Conservation (phyloP, 768 basidiomycete species). For the Cystobasidium tubakii region DNA sequence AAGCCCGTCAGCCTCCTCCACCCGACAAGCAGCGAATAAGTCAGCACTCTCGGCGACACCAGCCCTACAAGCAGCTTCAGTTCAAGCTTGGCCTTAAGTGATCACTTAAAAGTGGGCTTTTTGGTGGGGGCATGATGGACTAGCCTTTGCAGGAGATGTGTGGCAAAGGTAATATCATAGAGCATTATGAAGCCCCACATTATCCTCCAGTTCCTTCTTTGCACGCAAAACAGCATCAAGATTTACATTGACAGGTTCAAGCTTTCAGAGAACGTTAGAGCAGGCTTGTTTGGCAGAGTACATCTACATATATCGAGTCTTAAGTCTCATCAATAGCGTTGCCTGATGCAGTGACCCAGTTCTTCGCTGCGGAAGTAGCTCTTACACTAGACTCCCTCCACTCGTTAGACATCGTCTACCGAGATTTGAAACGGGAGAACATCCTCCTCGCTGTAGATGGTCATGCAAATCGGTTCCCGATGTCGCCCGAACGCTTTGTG, state of each 20-base stretch:
- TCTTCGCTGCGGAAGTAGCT: conserved; percentile 93
- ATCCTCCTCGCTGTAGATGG: conserved; percentile 54
- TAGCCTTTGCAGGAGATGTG: too few species aligned
- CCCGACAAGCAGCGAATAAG: background rate
- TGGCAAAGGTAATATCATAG: too few species aligned
- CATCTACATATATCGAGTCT: conserved; percentile 96
- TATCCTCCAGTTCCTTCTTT: conserved; percentile 40
- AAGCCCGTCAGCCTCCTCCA: conserved; percentile 10
- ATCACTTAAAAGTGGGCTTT: too few species aligned
- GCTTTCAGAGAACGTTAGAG: conserved; percentile 53
- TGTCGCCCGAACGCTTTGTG: conserved; percentile 83
- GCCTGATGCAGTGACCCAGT: conserved; percentile 93
- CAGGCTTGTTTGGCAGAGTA: conserved; percentile 93
- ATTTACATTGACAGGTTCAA: conserved; percentile 45
- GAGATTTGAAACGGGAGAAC: conserved; percentile 78
- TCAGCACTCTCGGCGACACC: background rate
- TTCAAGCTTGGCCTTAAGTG: conserved; percentile 38
- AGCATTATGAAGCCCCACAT: too few species aligned
- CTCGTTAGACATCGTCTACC: conserved; percentile 95
- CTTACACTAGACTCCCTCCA: conserved; percentile 93
- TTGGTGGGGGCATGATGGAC: too few species aligned
- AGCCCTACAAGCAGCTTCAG: conserved; percentile 1
- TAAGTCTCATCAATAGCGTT: conserved; percentile 72
- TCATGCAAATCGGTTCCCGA: conserved; percentile 96
- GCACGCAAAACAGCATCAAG: conserved; percentile 45